These are phyloP conservation scores for Salix arbutifolia DNA, from an alignment of 345 rosid genomes.

Conservation along the genomic window DNA sequence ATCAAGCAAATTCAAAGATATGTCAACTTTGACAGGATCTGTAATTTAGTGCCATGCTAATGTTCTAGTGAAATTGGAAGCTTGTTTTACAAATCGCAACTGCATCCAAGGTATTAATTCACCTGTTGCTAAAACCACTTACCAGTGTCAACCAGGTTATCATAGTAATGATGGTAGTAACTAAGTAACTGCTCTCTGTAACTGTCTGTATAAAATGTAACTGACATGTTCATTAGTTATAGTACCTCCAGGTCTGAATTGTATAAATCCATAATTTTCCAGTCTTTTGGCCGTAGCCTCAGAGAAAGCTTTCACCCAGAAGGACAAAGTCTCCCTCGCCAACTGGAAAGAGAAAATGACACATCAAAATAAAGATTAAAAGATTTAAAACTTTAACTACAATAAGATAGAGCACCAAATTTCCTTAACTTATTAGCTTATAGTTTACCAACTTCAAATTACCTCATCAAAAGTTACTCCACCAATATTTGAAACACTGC, in stretches of 20 bases:
- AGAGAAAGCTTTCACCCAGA: constrained; percentile 99
- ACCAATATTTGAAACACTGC: constrained; percentile 79
- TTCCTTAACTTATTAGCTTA: background rate
- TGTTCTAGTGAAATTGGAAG: background rate
- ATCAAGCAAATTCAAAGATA: background rate
- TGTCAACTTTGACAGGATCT: background rate
- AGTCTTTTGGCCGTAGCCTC: constrained; percentile 94
- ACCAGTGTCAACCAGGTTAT: background rate
- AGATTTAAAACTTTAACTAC: background rate
- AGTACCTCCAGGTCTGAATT: constrained; percentile 92
- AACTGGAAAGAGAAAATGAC: constrained; percentile 49
- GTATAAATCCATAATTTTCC: constrained; percentile 94
- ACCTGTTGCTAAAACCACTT: background rate
- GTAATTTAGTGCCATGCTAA: constrained; percentile 6
- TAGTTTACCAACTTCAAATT: background rate
- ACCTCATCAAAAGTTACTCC: constrained; percentile 96
- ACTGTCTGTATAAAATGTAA: background rate
- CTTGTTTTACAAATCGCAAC: background rate
- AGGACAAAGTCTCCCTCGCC: constrained; percentile 91
- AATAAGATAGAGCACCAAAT: background rate
- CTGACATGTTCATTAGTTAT: background rate
- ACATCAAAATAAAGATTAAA: background rate
- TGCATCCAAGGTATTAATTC: background rate
- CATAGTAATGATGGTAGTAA: background rate
- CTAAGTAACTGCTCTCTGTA: background rate